These are phyloP conservation scores for Boletus pseudo-olivaceus DNA, from an alignment of 768 basidiomycete genomes.

Conservation along the genomic window DNA sequence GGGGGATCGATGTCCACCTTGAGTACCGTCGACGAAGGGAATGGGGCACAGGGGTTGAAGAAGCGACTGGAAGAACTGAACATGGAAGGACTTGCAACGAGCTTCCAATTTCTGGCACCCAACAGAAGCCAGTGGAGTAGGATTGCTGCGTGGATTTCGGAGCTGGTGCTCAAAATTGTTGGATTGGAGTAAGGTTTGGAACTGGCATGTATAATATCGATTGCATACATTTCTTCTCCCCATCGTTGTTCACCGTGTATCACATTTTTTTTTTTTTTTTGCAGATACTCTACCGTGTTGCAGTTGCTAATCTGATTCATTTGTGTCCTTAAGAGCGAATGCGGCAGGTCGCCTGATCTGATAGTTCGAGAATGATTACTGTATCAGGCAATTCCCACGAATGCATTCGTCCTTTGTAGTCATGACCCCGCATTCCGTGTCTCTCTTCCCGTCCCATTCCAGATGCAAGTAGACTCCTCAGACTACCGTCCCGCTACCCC, in stretches of 20 bases:
- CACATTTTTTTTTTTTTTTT: slow-evolving; percentile 1
- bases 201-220: slow-evolving; percentile 18
- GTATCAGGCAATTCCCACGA: slow-evolving; percentile 21
- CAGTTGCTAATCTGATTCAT: slow-evolving; percentile 2
- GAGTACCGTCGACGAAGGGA: slow-evolving; percentile 56
- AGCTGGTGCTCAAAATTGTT: slow-evolving; percentile 51
- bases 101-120: slow-evolving; percentile 65
- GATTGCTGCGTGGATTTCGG: slow-evolving; percentile 75
- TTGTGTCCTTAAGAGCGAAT: no score
- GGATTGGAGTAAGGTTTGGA: slow-evolving; percentile 28
- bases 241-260: background rate
- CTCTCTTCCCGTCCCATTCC: slow-evolving; percentile 1
- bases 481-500: slow-evolving; percentile 43
- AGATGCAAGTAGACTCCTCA: slow-evolving; percentile 23
- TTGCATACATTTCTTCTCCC: slow-evolving; percentile 3
- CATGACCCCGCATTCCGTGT: background rate
- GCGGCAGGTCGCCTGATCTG: background rate
- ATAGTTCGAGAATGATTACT: slow-evolving; percentile 1
- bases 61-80: slow-evolving; percentile 60
- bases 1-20: slow-evolving; percentile 62
- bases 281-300: slow-evolving; percentile 10
- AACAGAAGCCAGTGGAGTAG: slow-evolving; percentile 53
- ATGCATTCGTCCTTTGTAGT: background rate
- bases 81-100: slow-evolving; percentile 74
- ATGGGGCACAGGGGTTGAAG: slow-evolving; percentile 40